Conservation (phyloP, 2,329 filamentous ascomycete genomes). For the Nigrospora osmanthi region DNA sequence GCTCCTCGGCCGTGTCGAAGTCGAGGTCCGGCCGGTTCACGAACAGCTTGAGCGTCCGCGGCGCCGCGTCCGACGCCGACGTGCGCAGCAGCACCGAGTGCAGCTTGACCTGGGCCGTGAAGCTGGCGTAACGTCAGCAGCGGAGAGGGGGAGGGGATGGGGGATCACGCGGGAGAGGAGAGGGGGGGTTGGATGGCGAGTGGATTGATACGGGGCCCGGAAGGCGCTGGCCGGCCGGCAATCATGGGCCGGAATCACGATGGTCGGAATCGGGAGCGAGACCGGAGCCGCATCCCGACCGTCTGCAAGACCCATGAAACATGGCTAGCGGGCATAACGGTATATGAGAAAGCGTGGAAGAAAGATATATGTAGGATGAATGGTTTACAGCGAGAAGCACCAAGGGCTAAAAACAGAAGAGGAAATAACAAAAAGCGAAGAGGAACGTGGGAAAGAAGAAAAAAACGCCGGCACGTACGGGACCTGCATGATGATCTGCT, state of each 20-base stretch:
- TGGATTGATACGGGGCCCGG: too few relatives aligned
- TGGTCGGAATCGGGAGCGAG: too few relatives aligned
- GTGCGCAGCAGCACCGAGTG: conserved; percentile 84
- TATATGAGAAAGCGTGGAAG: too few relatives aligned
- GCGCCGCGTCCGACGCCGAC: conserved; percentile 61
- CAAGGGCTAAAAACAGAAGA: too few relatives aligned
- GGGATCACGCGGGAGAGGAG: too few relatives aligned
- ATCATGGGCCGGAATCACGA: too few relatives aligned
- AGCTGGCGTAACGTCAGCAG: conserved; percentile 40
- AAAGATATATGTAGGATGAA: background rate
- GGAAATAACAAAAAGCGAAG: background rate
- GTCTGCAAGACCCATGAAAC: too few relatives aligned
- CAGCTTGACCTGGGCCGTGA: conserved; percentile 88
- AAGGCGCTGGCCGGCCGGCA: too few relatives aligned
- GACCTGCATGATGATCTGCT: conserved; percentile 87
- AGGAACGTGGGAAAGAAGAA: background rate
- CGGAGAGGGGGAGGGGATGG: too few relatives aligned
- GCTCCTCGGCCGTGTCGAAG: conserved; percentile 67
- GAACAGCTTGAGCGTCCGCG: conserved; percentile 78
- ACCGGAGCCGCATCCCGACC: too few relatives aligned
- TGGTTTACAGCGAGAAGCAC: background rate
- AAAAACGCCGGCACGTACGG: conserved; percentile 51
- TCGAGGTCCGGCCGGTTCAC: conserved; percentile 83
- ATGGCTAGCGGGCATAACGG: too few relatives aligned
- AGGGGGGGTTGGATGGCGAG: too few relatives aligned